Percentiles rank a stretch among this genome's conserved stretches.
These are phyloP conservation scores for Yarrowia sp. DNA, from an alignment of 805 yeast species.

Conservation along the genomic window DNA sequence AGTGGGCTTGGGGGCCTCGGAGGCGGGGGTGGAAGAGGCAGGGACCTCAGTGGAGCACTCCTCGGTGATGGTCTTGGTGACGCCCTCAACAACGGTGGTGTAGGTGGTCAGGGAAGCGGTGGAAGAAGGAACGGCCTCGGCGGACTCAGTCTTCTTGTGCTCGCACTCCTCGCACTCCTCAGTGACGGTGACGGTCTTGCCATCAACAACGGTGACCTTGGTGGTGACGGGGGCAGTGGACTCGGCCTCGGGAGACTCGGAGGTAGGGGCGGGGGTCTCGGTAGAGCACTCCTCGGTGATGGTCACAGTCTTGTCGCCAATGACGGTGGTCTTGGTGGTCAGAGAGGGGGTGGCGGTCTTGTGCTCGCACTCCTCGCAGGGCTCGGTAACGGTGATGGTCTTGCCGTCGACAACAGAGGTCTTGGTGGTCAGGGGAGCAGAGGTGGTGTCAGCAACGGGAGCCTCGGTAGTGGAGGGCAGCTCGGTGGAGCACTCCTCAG, in stretches of 20 bases:
- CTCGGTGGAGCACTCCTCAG: slow-evolving; percentile 29
- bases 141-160: slow-evolving; percentile 28
- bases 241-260: slow-evolving; percentile 27
- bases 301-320: slow-evolving; percentile 5
- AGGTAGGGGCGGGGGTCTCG: slow-evolving; percentile 28
- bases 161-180: slow-evolving; percentile 54
- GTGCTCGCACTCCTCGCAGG: slow-evolving; percentile 15
- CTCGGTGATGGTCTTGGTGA: slow-evolving; percentile 29
- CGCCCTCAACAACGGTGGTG: slow-evolving; percentile 28
- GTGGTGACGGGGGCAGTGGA: slow-evolving; percentile 25
- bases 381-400: slow-evolving; percentile 47
- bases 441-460: slow-evolving; percentile 77
- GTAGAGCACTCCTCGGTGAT: slow-evolving; percentile 26
- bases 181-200: slow-evolving; percentile 73
- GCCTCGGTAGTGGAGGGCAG: slow-evolving; percentile 32
- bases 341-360: slow-evolving; percentile 48
- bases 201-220: slow-evolving; percentile 57
- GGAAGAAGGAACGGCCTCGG: slow-evolving; percentile 31
- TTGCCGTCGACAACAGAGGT: slow-evolving; percentile 20
- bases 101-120: slow-evolving; percentile 29
- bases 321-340: slow-evolving; percentile 38
- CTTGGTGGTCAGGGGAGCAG: slow-evolving; percentile 46
- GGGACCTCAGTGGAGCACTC: slow-evolving; percentile 31
- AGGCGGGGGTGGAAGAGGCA: not conserved
- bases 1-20: not conserved